Conservation (phyloP, 345 rosid species). For the Eucalyptus urophylla region DNA sequence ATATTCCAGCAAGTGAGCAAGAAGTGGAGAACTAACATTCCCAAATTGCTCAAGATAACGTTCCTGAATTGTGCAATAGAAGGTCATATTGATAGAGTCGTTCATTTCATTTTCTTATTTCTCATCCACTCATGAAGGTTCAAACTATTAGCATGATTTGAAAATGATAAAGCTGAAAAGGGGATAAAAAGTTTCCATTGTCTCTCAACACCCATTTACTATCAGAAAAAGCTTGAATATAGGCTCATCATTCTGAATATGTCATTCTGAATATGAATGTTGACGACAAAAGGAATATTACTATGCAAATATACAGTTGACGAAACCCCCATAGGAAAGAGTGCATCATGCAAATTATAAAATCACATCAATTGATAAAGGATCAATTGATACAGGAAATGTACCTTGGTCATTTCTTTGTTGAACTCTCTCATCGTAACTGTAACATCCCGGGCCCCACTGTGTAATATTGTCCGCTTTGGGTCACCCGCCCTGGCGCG, state of each 20-base stretch:
- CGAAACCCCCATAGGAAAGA: not conserved
- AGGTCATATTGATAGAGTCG: not conserved
- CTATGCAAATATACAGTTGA: not conserved
- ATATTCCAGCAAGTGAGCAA: no score
- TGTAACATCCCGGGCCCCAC: no score
- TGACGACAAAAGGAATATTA: not conserved
- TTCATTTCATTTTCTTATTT: not conserved
- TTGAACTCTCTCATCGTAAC: slow-evolving; percentile 83
- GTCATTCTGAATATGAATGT: not conserved
- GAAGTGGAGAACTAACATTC: no score
- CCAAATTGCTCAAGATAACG: no score
- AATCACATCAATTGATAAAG: not conserved
- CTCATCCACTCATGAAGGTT: no score
- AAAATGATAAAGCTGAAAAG: not conserved
- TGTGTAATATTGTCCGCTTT: no score
- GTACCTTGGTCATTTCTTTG: slow-evolving; percentile 90
- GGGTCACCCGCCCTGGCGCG: no score
- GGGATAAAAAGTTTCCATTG: not conserved
- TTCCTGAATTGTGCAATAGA: no score
- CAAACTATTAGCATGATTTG: not conserved
- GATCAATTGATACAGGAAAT: not conserved
- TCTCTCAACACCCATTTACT: not conserved
- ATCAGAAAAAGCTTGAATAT: not conserved
- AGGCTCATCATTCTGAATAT: not conserved
- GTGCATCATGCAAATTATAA: not conserved